Base-by-base conservation (phyloP, 768 basidiomycete genomes). In the Rhizopogon vesiculosus region DNA sequence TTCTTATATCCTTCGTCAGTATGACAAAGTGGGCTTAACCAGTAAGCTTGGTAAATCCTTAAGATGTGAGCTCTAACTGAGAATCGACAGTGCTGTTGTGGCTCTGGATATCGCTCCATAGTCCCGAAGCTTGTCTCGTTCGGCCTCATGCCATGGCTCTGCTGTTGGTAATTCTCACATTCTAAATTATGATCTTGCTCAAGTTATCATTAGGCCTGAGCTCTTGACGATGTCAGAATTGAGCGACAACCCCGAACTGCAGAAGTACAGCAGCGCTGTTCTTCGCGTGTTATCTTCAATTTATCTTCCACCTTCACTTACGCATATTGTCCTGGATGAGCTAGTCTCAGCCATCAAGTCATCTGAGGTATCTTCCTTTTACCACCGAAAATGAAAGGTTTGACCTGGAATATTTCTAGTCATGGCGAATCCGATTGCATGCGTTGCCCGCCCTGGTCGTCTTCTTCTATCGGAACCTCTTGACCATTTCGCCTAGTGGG, bases 181-280 rank as follows among this genome's bases (percentile, higher is more conserved):
- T 38, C 16, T 10, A 38, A 9, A 16, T 35, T 16, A 38, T 19
- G 13, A 4, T 22, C 22, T 45, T 12, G 29, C 15, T 43, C 25
- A 39, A 42, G 35, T 58, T 49, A 53, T 59, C 50, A 51, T 38
- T 64, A 94, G 92, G 66, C 91, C 91, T 39, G 91, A 92, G 68
- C 87, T 93, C 56, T 79, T 95, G 65, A 86, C 84, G 58, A 91
- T 96, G 87, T 86, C 91, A 54, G 93, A 96, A 64, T 78, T 95
- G 55, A 93, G 87, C 65, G 93, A 96, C 64, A 87, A 78, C 68
- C 76, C 85, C 7, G 93, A 95, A 55, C 69, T 96, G 55, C 91
- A 93, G 67, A 77, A 81, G 31, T 90, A 90, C 63, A 87, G 90
- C 61, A 84, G 87, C 45, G 86, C 85, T 5, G 86, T 93, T 10